These are phyloP conservation scores for Aspergillus spinulosporus DNA, from an alignment of 2,329 filamentous ascomycete species.

Conservation along the genomic window DNA sequence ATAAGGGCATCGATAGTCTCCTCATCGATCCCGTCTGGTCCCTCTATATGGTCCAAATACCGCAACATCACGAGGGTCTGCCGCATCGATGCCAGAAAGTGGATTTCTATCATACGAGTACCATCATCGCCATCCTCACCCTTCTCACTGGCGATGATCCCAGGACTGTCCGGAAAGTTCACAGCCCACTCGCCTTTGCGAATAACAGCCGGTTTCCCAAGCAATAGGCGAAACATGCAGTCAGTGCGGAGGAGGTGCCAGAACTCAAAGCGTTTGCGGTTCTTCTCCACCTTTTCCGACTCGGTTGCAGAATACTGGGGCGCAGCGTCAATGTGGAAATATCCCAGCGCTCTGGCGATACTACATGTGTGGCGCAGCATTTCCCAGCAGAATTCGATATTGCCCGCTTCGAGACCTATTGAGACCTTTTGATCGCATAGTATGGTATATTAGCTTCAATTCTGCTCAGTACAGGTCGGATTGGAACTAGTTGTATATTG, in stretches of 20 bases:
- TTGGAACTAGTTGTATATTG: no score
- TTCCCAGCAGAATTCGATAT: not conserved
- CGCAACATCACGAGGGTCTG: not conserved
- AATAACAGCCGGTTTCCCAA: conserved; percentile 22
- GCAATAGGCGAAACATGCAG: conserved; percentile 22
- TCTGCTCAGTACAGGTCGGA: no score
- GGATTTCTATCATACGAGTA: not conserved
- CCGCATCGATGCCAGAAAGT: not conserved
- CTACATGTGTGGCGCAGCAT: not conserved
- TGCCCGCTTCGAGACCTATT: not conserved
- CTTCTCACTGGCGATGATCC: conserved; percentile 18
- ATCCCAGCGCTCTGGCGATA: not conserved
- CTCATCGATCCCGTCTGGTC: not conserved
- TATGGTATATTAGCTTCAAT: no score
- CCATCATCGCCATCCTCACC: not conserved
- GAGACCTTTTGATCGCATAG: not conserved
- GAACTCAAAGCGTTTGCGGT: conserved; percentile 25
- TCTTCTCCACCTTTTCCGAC: conserved; percentile 8
- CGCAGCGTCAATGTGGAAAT: not conserved
- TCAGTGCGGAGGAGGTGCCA: conserved; percentile 24
- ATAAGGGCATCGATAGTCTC: not conserved
- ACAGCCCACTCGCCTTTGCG: conserved; percentile 20
- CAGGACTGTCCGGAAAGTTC: conserved; percentile 22
- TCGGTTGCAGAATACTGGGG: no score
- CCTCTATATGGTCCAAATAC: not conserved